These are phyloP conservation scores for Acacia crassicarpa DNA, from an alignment of 306 rosid species.

Conservation along the genomic window DNA sequence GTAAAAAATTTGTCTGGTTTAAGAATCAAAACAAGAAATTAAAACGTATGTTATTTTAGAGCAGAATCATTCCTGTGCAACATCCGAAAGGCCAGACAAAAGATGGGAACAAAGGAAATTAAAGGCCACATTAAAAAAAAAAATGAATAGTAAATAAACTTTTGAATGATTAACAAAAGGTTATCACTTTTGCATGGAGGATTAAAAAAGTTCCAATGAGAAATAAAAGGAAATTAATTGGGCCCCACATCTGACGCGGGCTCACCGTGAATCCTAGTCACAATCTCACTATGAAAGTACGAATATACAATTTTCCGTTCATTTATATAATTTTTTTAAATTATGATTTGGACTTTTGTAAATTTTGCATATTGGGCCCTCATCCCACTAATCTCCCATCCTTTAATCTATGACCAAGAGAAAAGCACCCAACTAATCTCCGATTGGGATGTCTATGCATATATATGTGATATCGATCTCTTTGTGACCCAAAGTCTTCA, in stretches of 20 bases:
- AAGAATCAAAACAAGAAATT: neutral
- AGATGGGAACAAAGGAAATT: neutral
- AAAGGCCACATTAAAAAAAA: neutral
- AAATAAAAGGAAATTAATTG: constrained; percentile 23
- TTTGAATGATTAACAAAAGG: neutral
- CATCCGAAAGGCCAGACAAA: neutral
- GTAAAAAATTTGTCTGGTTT: too few species aligned
- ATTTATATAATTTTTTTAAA: constrained; percentile 6
- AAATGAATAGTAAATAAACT: neutral
- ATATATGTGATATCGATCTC: neutral
- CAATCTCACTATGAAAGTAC: constrained; percentile 3
- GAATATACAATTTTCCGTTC: neutral
- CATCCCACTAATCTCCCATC: constrained; percentile 33
- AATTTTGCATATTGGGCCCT: constrained; percentile 36
- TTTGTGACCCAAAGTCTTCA: neutral
- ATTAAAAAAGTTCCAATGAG: constrained; percentile 33
- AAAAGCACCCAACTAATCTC: neutral
- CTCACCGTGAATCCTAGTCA: neutral
- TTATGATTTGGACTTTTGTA: constrained; percentile 32
- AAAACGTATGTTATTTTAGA: neutral
- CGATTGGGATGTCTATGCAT: neutral
- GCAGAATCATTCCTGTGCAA: neutral
- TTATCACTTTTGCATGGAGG: neutral
- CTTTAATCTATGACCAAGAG: neutral
- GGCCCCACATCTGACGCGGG: neutral